Evolutionary conservation across 2,329 filamentous ascomycete species (phyloP).

Genomic region (Diaporthe vaccinii): DNA sequence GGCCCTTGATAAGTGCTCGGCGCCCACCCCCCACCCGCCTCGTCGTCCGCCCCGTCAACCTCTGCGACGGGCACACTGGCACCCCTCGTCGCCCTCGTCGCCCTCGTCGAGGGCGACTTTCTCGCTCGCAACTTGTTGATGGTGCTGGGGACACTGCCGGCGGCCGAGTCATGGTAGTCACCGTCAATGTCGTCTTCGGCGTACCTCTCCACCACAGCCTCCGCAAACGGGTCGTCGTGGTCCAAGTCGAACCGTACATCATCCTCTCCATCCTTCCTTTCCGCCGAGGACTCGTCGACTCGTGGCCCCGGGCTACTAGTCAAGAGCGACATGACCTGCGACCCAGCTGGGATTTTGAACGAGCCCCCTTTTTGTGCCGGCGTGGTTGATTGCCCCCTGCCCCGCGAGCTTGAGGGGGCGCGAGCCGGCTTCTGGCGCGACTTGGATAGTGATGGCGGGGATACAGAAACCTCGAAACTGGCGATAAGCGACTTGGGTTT

Average conservation of each 20-base stretch:
- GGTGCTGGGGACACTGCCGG: neutral
- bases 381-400: neutral
- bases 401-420: slow-evolving; percentile 6
- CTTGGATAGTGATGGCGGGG: slow-evolving; percentile 29
- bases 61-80: slow-evolving; percentile 25
- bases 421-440: neutral
- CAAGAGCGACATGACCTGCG: slow-evolving; percentile 26
- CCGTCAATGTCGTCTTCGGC: slow-evolving; percentile 36
- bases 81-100: slow-evolving; percentile 8
- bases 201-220: slow-evolving; percentile 17
- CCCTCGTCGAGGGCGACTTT: slow-evolving; percentile 7
- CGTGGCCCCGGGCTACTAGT: slow-evolving; percentile 28
- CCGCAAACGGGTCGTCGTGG: neutral
- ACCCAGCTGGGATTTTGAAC: slow-evolving; percentile 8
- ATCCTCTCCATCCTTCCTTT: slow-evolving; percentile 9
- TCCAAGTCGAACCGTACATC: neutral
- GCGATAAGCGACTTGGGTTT: slow-evolving; percentile 9
- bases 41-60: neutral
- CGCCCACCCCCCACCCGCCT: neutral
- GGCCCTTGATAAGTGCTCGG: slow-evolving; percentile 17
- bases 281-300: neutral
- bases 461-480: slow-evolving; percentile 38
- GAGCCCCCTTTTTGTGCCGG: neutral
- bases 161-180: slow-evolving; percentile 19
- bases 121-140: neutral